These are phyloP conservation scores for Arthrinium phaeospermum DNA, from an alignment of 2,329 filamentous ascomycete genomes.

Conservation along the genomic window DNA sequence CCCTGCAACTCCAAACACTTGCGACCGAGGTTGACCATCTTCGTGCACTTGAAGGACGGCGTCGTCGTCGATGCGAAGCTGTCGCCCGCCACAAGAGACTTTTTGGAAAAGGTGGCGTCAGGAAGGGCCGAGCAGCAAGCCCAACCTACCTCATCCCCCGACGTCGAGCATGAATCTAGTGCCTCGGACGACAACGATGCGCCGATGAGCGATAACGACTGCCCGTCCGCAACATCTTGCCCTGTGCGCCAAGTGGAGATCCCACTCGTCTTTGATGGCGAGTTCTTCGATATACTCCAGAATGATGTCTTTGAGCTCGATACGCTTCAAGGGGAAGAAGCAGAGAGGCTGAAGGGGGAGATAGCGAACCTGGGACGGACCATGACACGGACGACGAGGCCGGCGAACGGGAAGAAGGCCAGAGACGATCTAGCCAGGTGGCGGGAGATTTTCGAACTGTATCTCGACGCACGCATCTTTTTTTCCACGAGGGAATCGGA, in stretches of 20 bases:
- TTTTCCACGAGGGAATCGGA: conserved; percentile 78
- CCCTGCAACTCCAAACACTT: conserved; percentile 53
- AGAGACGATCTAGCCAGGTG: conserved; percentile 72
- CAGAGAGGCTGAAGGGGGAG: conserved; percentile 65
- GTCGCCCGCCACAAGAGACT: conserved; percentile 66
- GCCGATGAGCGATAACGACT: no score
- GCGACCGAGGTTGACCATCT: conserved; percentile 72
- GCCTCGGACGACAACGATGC: background rate
- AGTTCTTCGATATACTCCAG: conserved; percentile 81
- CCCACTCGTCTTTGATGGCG: conserved; percentile 75
- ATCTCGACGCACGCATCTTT: conserved; percentile 80
- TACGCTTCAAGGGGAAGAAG: conserved; percentile 69
- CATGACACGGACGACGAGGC: conserved; percentile 68
- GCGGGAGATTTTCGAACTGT: conserved; percentile 83
- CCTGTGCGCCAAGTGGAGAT: conserved; percentile 65
- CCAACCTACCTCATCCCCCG: background rate
- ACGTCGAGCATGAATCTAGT: background rate
- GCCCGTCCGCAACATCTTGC: background rate
- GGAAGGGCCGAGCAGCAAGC: conserved; percentile 8
- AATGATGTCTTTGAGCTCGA: conserved; percentile 74
- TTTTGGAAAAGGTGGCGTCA: conserved; percentile 66
- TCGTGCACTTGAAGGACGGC: conserved; percentile 70
- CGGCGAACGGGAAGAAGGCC: conserved; percentile 64
- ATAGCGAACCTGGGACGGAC: conserved; percentile 69
- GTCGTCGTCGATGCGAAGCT: conserved; percentile 72